These are phyloP conservation scores for Picochlorum sp. DNA, from an alignment of 139 green algal genomes.

Conservation along the genomic window DNA sequence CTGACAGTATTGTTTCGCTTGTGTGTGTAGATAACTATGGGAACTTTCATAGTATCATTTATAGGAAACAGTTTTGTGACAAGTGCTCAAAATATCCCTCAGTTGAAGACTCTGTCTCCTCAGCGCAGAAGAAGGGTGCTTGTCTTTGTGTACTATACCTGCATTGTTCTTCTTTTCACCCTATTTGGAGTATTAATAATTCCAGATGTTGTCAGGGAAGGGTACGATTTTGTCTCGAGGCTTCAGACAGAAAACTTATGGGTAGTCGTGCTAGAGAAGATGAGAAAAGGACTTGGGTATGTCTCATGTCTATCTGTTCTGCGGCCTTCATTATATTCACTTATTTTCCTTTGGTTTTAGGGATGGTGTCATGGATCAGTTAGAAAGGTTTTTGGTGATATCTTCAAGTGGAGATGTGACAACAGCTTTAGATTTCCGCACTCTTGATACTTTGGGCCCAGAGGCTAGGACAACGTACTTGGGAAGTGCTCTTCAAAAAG, in stretches of 20 bases:
- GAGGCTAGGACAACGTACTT: conserved; percentile 35
- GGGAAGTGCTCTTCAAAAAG: conserved; percentile 59
- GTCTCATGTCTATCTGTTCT: neutral
- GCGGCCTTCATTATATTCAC: conserved; percentile 13
- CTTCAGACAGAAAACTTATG: conserved; percentile 88
- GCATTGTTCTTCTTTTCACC: conserved; percentile 64
- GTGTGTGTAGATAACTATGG: conserved; percentile 71
- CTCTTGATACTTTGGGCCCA: conserved; percentile 14
- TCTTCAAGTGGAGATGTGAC: conserved; percentile 66
- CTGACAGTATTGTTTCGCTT: neutral
- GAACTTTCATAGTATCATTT: conserved; percentile 82
- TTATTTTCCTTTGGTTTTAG: conserved; percentile 8
- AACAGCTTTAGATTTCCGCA: conserved; percentile 28
- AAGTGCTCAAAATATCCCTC: conserved; percentile 20
- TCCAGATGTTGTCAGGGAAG: conserved; percentile 77
- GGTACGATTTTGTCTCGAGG: conserved; percentile 70
- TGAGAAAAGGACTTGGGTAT: conserved; percentile 51
- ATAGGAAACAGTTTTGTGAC: conserved; percentile 75
- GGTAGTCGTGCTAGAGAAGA: conserved; percentile 81
- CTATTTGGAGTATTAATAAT: conserved; percentile 80
- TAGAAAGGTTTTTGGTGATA: conserved; percentile 80
- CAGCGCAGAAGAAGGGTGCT: conserved; percentile 38
- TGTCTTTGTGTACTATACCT: conserved; percentile 69
- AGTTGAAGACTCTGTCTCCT: conserved; percentile 22
- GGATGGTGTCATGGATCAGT: conserved; percentile 78